Evolutionary conservation across 495 filamentous ascomycete genomes (phyloP), one percentile per base, ranked within the genome.

Genomic region (Diplogelasinospora grovesii): DNA sequence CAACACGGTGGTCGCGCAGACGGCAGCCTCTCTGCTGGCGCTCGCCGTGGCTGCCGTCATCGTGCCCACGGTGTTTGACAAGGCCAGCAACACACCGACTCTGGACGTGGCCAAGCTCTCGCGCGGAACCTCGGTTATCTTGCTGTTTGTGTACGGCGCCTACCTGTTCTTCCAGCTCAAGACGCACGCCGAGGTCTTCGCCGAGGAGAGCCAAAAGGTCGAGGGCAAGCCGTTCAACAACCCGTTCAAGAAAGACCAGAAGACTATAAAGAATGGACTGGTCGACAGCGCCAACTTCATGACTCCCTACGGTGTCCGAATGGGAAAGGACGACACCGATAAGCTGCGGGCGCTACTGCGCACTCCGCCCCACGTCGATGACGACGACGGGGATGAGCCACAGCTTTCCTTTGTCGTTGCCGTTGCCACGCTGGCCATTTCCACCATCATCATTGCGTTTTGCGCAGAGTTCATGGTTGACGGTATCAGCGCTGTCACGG

Each of bases 1-100:
- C 74, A 96, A 96, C 65, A 77, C 85, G 2, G 85, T 83, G 2
- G 89, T 96, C n/a, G 89, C 89, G 1, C 87, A 94, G 57, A 96
- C 89, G 0, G 88, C 89, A 1, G 79, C 88, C 20, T 85, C 79
- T 63, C 61, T 96, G 10, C 70, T 96, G 2, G 79, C 87, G 3
- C 66, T 96, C 14, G 82, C 85, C 11, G 83, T 93, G 9, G 82
- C 74, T 39, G 80, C 74, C 59, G 65, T 96, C 43, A 88, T 95
- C 44, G 86, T 96, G 22, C 89, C 89, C 0, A 94, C 89, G 9
- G 86, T 86, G 3, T 96, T 95, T 62, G 71, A 73, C 29, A 64
- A 61, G 25, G 68, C 68, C 8, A 15, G 16, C 23, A 38, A 46
- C n/a, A 48, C 59, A 22, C 48, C 53, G 11, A 18, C 56, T 34